Base-by-base conservation (phyloP, 768 basidiomycete species). In the Leccinum uliginosum region DNA sequence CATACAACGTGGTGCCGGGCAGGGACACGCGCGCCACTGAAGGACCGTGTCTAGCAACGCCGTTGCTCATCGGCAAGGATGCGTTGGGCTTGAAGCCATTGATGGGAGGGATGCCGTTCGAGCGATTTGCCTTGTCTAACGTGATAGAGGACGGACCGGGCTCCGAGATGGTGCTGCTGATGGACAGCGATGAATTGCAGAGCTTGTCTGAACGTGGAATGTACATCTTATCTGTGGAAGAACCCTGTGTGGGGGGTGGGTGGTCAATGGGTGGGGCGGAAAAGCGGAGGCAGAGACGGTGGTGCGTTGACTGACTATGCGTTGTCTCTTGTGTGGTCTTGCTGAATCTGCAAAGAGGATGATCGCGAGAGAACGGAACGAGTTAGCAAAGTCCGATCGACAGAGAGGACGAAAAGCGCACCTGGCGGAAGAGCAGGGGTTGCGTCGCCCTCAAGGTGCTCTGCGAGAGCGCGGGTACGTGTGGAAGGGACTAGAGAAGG, bases 1-100 rank as follows among this genome's bases (percentile, higher is more conserved):
- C 84, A 64, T 91, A 93, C 54, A 93, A 77, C 35, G 80, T 80
- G 48, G 86, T 83, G 24, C 91, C 90, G 19, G 87, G 86, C 32
- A 88, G 75, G 45, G 79, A 77, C 48, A 93, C 86, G 65, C 79
- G 80, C 30, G 84, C 71, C 58, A 91, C 73, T 24, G 78, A 65
- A 27, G 68, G 71, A 56, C 71, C 74, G 62, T 81, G 76, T 65
- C 82, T 86, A 57, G 74, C 61, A 29, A 70, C 65, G 21, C 85
- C 84, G 60, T 85, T 85, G 44, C 75, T 76, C 65, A 73, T 66
- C 35, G 53, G 72, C 40, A 78, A 76, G 30, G 78, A 71, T 47
- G 71, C 71, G 53, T 68, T 76, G 55, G 60, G 55, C 40, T 65
- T 56, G 63, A 72, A 71, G 11, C 77, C 75, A 50, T 77, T 80